Conservation (phyloP, 192 early-diverging fungal genomes). For the Entomortierella lignicola region DNA sequence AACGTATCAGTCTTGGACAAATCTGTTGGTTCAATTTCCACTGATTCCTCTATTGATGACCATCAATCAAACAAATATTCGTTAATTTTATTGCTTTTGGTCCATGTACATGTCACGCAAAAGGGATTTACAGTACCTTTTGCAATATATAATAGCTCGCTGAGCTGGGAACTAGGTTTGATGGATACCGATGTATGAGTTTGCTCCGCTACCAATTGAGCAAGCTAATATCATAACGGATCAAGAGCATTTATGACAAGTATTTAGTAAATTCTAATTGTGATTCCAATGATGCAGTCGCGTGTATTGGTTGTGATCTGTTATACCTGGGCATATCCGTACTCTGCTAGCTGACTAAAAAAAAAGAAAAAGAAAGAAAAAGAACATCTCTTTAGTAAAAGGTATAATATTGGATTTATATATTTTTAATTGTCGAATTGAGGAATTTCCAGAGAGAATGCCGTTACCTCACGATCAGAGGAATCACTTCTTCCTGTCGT, state of each 20-base stretch:
- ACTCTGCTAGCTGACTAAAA: conserved; percentile 55
- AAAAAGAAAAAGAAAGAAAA: background rate
- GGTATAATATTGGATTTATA: background rate
- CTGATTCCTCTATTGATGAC: conserved; percentile 35
- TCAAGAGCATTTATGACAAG: background rate
- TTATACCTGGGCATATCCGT: conserved; percentile 54
- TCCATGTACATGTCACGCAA: no score
- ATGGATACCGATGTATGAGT: conserved; percentile 71
- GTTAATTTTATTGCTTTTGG: background rate
- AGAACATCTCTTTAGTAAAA: background rate
- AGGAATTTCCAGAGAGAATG: no score
- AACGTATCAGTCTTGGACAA: conserved; percentile 17
- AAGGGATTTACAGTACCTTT: conserved; percentile 44
- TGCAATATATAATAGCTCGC: conserved; percentile 71
- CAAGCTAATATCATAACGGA: conserved; percentile 40
- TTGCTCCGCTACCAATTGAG: conserved; percentile 70
- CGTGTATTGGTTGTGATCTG: no score
- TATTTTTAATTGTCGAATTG: no score
- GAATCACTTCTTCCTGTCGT: conserved; percentile 46
- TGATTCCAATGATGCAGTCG: no score
- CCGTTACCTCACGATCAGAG: conserved; percentile 40
- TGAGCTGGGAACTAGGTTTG: conserved; percentile 69
- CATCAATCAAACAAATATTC: background rate
- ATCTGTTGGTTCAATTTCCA: conserved; percentile 54
- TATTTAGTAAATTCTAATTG: no score